phyloP scores from a whole-genome alignment of 2,329 filamentous ascomycete species.

The Colletotrichum salicis region DNA sequence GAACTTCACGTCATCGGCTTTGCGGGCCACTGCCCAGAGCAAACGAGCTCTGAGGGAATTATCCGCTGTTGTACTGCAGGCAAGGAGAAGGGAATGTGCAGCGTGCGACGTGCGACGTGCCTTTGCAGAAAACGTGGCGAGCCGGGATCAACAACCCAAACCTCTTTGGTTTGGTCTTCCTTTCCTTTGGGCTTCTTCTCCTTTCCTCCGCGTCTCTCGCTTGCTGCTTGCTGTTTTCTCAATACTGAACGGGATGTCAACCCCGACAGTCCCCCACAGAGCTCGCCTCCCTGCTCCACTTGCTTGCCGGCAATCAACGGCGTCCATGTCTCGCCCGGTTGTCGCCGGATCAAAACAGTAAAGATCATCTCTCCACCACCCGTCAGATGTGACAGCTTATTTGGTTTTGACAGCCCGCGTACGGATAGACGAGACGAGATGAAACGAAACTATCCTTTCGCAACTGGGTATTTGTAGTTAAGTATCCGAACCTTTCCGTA shows the following conservation, averaged over 20 bases:
- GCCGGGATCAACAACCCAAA: constrained; percentile 15
- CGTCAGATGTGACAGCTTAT: constrained; percentile 11
- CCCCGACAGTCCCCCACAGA: background rate
- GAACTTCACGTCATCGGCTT: background rate
- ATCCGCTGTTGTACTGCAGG: background rate
- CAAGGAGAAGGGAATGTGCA: background rate
- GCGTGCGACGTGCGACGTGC: background rate
- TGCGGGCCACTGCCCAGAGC: background rate
- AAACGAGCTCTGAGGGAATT: constrained; percentile 5
- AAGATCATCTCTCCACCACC: background rate
- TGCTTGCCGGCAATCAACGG: constrained; percentile 12
- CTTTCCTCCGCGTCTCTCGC: background rate
- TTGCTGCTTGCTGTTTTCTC: background rate
- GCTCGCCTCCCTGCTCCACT: background rate
- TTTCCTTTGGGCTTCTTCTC: background rate
- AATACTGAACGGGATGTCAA: background rate
- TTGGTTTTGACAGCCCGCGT: constrained; percentile 5
- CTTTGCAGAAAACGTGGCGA: constrained; percentile 30
- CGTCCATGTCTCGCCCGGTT: background rate
- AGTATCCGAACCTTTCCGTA: background rate
- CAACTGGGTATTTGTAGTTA: background rate
- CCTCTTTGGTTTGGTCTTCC: background rate
- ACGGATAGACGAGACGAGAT: constrained; percentile 17
- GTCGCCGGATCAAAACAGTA: background rate
- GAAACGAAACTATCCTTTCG: background rate